Evolutionary conservation across 2,329 filamentous ascomycete species (phyloP).

Genomic region (Fusarium siculi): DNA sequence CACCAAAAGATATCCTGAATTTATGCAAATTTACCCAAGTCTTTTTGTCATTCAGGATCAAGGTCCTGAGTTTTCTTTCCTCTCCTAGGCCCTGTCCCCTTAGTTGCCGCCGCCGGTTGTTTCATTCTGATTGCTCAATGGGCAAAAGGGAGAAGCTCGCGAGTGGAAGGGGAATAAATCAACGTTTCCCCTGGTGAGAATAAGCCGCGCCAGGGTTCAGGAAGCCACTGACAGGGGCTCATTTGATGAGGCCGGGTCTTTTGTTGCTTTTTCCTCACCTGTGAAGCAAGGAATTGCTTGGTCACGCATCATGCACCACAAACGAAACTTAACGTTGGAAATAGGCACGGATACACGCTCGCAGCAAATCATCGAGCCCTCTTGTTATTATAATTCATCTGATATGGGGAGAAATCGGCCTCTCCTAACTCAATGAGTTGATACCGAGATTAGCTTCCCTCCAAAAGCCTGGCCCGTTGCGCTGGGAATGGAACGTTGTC

Average conservation of each 20-base stretch:
- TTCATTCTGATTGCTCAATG: conserved; percentile 42
- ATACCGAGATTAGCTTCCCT: conserved; percentile 44
- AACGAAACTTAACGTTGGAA: not conserved
- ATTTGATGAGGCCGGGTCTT: conserved; percentile 15
- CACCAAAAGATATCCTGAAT: no score
- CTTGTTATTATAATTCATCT: conserved; percentile 12
- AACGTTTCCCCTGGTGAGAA: conserved; percentile 31
- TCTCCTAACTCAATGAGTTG: conserved; percentile 37
- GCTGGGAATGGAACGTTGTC: conserved; percentile 41
- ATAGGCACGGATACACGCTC: not conserved
- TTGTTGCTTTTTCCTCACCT: conserved; percentile 28
- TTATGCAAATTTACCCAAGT: no score
- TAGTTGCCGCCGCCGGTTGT: conserved; percentile 39
- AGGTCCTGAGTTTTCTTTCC: no score
- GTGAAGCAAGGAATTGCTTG: conserved; percentile 5
- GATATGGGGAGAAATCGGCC: conserved; percentile 23
- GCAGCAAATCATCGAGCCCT: not conserved
- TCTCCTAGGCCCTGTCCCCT: not conserved
- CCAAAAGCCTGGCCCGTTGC: conserved; percentile 35
- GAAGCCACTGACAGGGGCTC: conserved; percentile 18
- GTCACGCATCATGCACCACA: conserved; percentile 1
- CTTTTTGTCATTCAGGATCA: no score
- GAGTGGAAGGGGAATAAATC: conserved; percentile 24
- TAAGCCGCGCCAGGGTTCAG: conserved; percentile 19
- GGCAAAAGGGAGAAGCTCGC: conserved; percentile 8